Conservation (phyloP, 2,329 filamentous ascomycete species). For the Macrophomina phaseolina region DNA sequence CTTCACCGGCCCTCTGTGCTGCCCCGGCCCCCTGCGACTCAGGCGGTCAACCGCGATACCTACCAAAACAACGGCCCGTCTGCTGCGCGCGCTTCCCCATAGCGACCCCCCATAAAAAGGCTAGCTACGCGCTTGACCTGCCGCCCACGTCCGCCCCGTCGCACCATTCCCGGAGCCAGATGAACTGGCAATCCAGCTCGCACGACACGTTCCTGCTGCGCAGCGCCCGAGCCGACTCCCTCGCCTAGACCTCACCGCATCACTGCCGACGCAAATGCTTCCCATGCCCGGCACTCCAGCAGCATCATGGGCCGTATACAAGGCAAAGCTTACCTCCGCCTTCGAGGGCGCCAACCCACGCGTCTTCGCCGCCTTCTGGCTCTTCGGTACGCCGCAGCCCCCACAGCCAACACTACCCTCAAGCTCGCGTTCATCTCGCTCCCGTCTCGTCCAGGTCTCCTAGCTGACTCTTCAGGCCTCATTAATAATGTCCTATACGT, state of each 20-base stretch:
- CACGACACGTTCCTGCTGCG: neutral
- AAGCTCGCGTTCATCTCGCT: slow-evolving; percentile 2
- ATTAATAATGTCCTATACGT: slow-evolving; percentile 99
- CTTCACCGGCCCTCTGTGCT: neutral
- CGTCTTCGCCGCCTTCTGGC: slow-evolving; percentile 85
- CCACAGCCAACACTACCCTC: neutral
- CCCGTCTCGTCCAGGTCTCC: neutral
- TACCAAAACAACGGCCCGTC: slow-evolving; percentile 14
- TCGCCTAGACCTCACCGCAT: slow-evolving; percentile 20
- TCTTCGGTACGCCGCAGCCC: slow-evolving; percentile 78
- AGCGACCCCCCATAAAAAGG: slow-evolving; percentile 15
- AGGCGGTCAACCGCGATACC: slow-evolving; percentile 23
- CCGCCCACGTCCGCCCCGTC: slow-evolving; percentile 13
- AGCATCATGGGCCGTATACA: slow-evolving; percentile 76
- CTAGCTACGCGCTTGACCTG: slow-evolving; percentile 21
- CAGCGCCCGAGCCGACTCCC: neutral
- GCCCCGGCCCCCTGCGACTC: slow-evolving; percentile 7
- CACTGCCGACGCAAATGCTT: slow-evolving; percentile 38
- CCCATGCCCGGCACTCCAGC: slow-evolving; percentile 64
- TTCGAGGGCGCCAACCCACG: slow-evolving; percentile 72
- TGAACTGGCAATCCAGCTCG: slow-evolving; percentile 23
- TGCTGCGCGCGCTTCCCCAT: slow-evolving; percentile 4
- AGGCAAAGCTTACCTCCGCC: slow-evolving; percentile 66
- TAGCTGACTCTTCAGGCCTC: slow-evolving; percentile 61
- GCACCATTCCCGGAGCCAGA: slow-evolving; percentile 16